Conservation (phyloP, 768 basidiomycete species). For the Chalciporus sphaerocephalus region DNA sequence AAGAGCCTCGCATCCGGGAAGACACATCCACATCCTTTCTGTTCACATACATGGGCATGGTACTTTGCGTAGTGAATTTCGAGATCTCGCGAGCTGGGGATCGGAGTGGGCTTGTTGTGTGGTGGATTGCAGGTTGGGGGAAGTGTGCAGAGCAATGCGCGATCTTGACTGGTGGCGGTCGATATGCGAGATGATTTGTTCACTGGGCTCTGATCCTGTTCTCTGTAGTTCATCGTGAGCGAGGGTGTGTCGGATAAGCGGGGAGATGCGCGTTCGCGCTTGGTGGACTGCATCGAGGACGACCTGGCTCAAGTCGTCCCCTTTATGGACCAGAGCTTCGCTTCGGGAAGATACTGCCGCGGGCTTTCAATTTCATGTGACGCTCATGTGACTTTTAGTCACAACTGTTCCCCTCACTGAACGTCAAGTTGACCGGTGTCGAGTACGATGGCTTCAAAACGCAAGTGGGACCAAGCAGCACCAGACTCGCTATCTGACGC, state of each 20-base stretch:
- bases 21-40: slow-evolving; percentile 65
- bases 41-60: slow-evolving; percentile 79
- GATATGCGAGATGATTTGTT: slow-evolving; percentile 32
- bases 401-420: background rate
- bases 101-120: slow-evolving; percentile 52
- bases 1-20: slow-evolving; percentile 81
- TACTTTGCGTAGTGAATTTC: slow-evolving; percentile 81
- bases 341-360: slow-evolving; percentile 10
- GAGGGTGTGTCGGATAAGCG: slow-evolving; percentile 32
- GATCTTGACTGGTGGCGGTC: slow-evolving; percentile 23
- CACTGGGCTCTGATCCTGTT: slow-evolving; percentile 26
- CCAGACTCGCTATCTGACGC: slow-evolving; percentile 42
- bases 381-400: background rate
- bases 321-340: background rate
- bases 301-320: background rate
- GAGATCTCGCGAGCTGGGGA: slow-evolving; percentile 63
- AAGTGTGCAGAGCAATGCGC: slow-evolving; percentile 60
- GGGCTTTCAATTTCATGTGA: slow-evolving; percentile 21
- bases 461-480: slow-evolving; percentile 76
- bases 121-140: slow-evolving; percentile 77
- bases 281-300: slow-evolving; percentile 25
- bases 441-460: slow-evolving; percentile 59
- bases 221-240: slow-evolving; percentile 20
- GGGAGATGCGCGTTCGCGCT: slow-evolving; percentile 31
- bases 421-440: background rate